Conservation (phyloP, 1,139 yeast species). For the Schizosaccharomyces versatilis region DNA sequence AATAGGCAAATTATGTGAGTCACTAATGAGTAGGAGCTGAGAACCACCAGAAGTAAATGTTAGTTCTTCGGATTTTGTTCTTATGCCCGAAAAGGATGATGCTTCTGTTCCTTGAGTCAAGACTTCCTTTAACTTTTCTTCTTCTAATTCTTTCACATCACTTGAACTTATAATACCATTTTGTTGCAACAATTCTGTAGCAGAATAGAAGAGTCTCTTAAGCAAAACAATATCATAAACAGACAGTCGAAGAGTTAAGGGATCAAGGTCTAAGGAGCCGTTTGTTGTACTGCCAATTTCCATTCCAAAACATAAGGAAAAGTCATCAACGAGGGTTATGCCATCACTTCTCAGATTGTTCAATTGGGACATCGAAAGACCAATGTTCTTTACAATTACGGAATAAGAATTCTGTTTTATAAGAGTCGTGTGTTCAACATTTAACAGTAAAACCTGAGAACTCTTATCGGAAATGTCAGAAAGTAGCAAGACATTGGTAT, state of each 20-base stretch:
- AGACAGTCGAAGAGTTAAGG: conserved; percentile 59
- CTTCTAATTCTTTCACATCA: no score
- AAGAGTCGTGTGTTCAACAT: conserved; percentile 54
- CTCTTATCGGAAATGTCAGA: conserved; percentile 52
- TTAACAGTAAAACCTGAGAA: conserved; percentile 78
- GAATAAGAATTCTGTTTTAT: conserved; percentile 44
- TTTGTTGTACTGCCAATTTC: conserved; percentile 48
- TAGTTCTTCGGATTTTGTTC: not conserved
- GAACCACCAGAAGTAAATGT: conserved; percentile 29
- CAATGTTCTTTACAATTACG: conserved; percentile 54
- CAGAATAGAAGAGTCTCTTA: conserved; percentile 44
- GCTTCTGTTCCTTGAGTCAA: no score
- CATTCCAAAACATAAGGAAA: conserved; percentile 52
- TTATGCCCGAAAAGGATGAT: no score
- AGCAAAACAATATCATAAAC: conserved; percentile 73
- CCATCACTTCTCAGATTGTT: conserved; percentile 31
- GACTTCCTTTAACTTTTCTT: no score
- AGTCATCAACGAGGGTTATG: conserved; percentile 68
- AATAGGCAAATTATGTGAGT: conserved; percentile 81
- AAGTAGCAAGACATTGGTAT: conserved; percentile 54
- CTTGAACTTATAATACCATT: no score
- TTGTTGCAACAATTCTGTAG: conserved; percentile 28
- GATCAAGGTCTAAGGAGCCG: conserved; percentile 46
- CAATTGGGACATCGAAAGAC: conserved; percentile 72
- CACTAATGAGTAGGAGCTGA: conserved; percentile 74